Evolutionary conservation across 2,329 filamentous ascomycete genomes (phyloP), one percentile per base, ranked within the genome.

Genomic region (Bertia moriformis): DNA sequence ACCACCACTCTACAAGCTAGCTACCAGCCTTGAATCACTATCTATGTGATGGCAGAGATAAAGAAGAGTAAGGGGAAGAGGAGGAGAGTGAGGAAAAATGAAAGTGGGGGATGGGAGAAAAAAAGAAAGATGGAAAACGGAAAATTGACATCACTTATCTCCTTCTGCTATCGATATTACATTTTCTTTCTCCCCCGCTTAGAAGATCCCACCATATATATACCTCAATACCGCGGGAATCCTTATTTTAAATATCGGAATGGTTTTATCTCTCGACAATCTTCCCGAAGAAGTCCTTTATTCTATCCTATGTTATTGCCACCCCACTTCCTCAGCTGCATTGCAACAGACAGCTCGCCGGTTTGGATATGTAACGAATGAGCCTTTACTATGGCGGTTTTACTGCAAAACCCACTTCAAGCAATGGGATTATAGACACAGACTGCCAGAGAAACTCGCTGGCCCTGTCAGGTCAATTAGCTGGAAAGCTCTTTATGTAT

Each of bases 201-300:
- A n/a, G n/a, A n/a, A n/a, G n/a, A n/a, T n/a, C n/a, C n/a, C n/a
- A n/a, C n/a, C n/a, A n/a, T n/a, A n/a, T n/a, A n/a, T n/a, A n/a
- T n/a, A n/a, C n/a, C n/a, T n/a, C n/a, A n/a, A n/a, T n/a, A n/a
- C n/a, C n/a, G n/a, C n/a, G n/a, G n/a, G n/a, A n/a, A n/a, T n/a
- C n/a, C n/a, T n/a, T n/a, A n/a, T n/a, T 30, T 3, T 19, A 41
- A 44, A 38, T 19, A 20, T 40, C 51, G 51, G 50, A 43, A 57
- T 58, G 54, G 46, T 53, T 46, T 41, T 45, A 39, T 56, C 52
- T 46, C 49, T 60, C 19, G 45, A 46, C 39, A 38, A 45, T 41
- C 63, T 79, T 30, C 74, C 74, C 19, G 67, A 71, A 48, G 74
- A 79, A 55, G 62, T 79, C 33, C 58, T 79, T 39, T 65, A 72